Conservation (phyloP, 2,329 filamentous ascomycete genomes). For the Ascochyta lentis region DNA sequence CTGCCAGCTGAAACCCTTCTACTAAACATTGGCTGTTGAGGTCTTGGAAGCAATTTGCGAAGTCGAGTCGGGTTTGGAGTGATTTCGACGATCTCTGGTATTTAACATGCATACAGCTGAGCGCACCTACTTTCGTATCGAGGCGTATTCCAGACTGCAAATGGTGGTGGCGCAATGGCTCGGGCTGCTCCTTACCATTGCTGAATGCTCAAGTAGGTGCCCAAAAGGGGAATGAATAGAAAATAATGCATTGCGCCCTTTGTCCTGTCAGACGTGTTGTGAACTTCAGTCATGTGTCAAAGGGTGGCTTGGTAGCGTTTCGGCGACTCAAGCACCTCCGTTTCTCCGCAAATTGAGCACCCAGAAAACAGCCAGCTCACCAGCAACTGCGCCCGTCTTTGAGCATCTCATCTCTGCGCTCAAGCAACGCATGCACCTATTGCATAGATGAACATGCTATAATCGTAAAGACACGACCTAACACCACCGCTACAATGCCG, state of each 20-base stretch:
- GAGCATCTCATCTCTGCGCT: neutral
- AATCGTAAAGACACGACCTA: neutral
- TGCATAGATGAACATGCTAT: slow-evolving; percentile 23
- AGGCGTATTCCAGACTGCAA: slow-evolving; percentile 8
- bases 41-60: neutral
- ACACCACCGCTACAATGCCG: slow-evolving; percentile 36
- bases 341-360: slow-evolving; percentile 34
- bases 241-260: slow-evolving; percentile 25
- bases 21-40: neutral
- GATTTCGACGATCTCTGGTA: neutral
- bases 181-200: slow-evolving; percentile 15
- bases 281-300: slow-evolving; percentile 28
- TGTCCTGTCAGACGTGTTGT: slow-evolving; percentile 26
- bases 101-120: neutral
- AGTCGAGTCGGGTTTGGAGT: neutral
- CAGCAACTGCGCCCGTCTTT: neutral
- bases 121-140: neutral
- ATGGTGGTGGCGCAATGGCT: neutral
- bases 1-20: too few species aligned
- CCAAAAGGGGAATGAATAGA: slow-evolving; percentile 38
- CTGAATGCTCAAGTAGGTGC: slow-evolving; percentile 14
- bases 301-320: slow-evolving; percentile 38
- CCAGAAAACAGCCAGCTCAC: neutral
- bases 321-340: slow-evolving; percentile 39
- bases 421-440: neutral